phyloP scores from a whole-genome alignment of 2,329 filamentous ascomycete species.

The Cryphonectria nitschkei region DNA sequence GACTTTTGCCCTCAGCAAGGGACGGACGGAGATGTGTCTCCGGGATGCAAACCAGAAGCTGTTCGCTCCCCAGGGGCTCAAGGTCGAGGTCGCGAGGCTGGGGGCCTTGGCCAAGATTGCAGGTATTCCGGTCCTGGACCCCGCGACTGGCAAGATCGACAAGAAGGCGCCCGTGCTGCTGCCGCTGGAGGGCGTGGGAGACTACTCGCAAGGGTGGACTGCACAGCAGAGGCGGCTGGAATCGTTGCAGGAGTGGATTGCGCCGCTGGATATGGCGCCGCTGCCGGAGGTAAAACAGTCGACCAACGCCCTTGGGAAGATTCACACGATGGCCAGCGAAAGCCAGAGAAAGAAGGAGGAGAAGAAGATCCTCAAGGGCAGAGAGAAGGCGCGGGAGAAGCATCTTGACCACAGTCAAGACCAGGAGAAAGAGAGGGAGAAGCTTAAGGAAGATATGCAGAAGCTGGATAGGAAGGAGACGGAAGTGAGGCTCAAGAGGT shows the following conservation, averaged over 20 bases:
- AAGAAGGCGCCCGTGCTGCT: conserved; percentile 25
- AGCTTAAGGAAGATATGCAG: background rate
- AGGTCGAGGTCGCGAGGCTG: conserved; percentile 30
- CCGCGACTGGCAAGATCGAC: conserved; percentile 24
- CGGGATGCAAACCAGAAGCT: conserved; percentile 27
- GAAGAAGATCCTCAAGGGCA: conserved; percentile 16
- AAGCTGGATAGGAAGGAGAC: background rate
- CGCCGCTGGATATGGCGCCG: conserved; percentile 28
- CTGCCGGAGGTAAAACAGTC: conserved; percentile 11
- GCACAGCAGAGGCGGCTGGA: conserved; percentile 30
- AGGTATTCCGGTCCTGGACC: conserved; percentile 30
- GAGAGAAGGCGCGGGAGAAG: conserved; percentile 4
- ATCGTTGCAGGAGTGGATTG: conserved; percentile 28
- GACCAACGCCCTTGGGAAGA: conserved; percentile 3
- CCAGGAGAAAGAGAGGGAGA: background rate
- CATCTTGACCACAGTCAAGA: background rate
- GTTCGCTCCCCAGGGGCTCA: conserved; percentile 27
- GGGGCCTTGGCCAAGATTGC: conserved; percentile 31
- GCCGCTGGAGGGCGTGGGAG: conserved; percentile 23
- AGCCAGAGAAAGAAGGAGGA: conserved; percentile 19
- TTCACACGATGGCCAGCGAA: conserved; percentile 17
- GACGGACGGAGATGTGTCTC: conserved; percentile 30
- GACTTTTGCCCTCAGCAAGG: conserved; percentile 29
- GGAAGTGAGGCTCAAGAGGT: background rate
- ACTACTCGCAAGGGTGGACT: conserved; percentile 4